Evolutionary conservation across 2,329 filamentous ascomycete genomes (phyloP).

Genomic region (Clathrospora elynae): DNA sequence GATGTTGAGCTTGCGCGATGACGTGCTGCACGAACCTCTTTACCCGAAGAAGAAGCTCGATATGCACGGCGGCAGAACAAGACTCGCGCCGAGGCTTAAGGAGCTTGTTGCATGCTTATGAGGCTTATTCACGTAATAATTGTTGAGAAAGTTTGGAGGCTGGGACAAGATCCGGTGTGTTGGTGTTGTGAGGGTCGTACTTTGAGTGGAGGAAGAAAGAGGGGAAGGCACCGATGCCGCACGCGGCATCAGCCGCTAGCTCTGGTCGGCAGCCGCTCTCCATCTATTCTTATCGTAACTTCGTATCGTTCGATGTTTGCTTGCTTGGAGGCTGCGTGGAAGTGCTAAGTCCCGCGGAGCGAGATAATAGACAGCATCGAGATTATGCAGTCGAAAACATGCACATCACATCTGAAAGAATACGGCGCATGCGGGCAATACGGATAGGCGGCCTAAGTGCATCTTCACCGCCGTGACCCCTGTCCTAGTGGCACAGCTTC

Average conservation of each 20-base stretch:
- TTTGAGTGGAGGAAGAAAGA: slow-evolving; percentile 8
- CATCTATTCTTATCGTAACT: slow-evolving; percentile 3
- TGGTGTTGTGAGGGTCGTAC: not conserved
- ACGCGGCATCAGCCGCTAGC: slow-evolving; percentile 4
- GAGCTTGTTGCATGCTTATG: slow-evolving; percentile 14
- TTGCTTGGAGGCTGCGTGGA: not conserved
- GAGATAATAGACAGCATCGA: too few relatives aligned
- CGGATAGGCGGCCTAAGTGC: too few relatives aligned
- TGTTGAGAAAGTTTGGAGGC: not conserved
- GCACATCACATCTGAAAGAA: not conserved
- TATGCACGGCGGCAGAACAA: slow-evolving; percentile 19
- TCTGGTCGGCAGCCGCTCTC: slow-evolving; percentile 4
- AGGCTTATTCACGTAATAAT: slow-evolving; percentile 33
- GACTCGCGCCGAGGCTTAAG: slow-evolving; percentile 12
- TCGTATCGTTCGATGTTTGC: too few relatives aligned
- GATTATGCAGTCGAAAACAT: too few relatives aligned
- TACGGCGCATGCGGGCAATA: not conserved
- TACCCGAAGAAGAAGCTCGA: slow-evolving; percentile 24
- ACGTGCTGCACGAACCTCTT: slow-evolving; percentile 10
- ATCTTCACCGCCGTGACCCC: too few relatives aligned
- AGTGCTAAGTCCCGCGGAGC: not conserved
- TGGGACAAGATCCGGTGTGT: not conserved
- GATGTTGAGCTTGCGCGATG: not conserved
- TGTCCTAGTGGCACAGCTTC: too few relatives aligned
- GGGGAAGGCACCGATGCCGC: slow-evolving; percentile 7